phyloP scores from a whole-genome alignment of 1,284 basidiomycete species.

The Malassezia sympodialis region DNA sequence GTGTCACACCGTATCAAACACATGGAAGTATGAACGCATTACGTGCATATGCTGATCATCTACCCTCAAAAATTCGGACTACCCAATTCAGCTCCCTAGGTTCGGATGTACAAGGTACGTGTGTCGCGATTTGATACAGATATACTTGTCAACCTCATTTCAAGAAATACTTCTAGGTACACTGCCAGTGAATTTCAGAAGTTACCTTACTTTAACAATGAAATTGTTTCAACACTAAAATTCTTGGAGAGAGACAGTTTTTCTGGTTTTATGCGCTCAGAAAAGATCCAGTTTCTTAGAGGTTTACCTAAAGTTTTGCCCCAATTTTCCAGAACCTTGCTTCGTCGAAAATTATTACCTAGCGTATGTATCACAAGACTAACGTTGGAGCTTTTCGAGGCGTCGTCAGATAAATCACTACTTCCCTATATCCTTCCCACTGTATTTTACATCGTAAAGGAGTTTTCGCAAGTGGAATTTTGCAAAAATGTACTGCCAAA shows the following conservation, averaged over 20 bases:
- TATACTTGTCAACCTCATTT: constrained; percentile 49
- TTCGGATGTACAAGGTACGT: constrained; percentile 23
- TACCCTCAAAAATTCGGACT: constrained; percentile 21
- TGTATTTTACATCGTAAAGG: constrained; percentile 77
- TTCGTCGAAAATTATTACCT: constrained; percentile 82
- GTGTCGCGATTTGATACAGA: neutral
- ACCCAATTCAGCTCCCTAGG: constrained; percentile 29
- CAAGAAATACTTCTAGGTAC: constrained; percentile 53
- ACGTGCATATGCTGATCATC: constrained; percentile 63
- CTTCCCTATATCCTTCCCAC: constrained; percentile 74
- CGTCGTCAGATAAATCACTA: constrained; percentile 26
- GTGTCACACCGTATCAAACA: constrained; percentile 75
- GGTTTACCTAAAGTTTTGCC: constrained; percentile 72
- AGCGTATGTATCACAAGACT: constrained; percentile 47
- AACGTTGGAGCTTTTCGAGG: constrained; percentile 47
- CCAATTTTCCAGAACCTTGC: constrained; percentile 75
- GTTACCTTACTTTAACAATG: constrained; percentile 77
- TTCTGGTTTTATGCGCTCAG: constrained; percentile 82
- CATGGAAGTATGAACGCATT: constrained; percentile 70
- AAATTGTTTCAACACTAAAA: constrained; percentile 92
- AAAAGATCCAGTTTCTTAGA: constrained; percentile 82
- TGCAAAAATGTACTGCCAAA: constrained; percentile 69
- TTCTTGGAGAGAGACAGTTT: constrained; percentile 93
- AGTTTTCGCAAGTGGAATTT: constrained; percentile 82
- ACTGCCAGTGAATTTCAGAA: constrained; percentile 68